Evolutionary conservation across 2,329 filamentous ascomycete species (phyloP), one percentile per base, ranked within the genome.

Genomic region (Cytospora schulzeri): DNA sequence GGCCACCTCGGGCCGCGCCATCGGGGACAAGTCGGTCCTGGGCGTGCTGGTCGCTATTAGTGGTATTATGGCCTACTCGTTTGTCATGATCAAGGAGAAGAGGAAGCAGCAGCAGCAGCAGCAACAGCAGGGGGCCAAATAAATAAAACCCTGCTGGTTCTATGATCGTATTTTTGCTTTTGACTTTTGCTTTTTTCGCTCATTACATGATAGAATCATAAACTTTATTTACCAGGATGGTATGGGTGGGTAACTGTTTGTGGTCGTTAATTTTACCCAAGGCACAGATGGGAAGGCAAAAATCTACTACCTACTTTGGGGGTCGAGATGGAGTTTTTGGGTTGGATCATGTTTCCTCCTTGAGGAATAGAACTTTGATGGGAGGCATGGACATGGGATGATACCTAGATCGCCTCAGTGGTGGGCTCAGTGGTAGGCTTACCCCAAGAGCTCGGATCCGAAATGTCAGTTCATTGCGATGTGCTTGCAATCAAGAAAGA

Each of bases 11-110:
- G 83, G 85, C 11, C 76, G 84, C n/a, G 79, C 81, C 12, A 80
- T 85, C 31, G 80, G 81, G 17, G 84, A 87, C 70, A 84, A 80
- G 72, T 82, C 82, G 6, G 73, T 86, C 26, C 67, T 84, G 52
- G 85, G 85, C 28, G 82, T 87, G 38, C 73, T 85, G 7, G 72
- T 86, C 66, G 85, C 85, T 7, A 76, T 88, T 57, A 80, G 78
- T 29, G 85, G 85, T 52, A 87, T 88, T 58, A 78, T 87, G 57
- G 76, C 78, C 83, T 88, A 83, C 69, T 83, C 80, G 0, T 67
- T 78, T 26, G 76, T 81, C 6, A 83, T 83, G 80, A 73, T 81
- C 31, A 77, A 77, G 66, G 75, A 81, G 66, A 78, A 78, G 73
- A 69, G 68, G 56, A 71, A 68, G 65, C 64, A 68, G 51, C 26